Evolutionary conservation across 2,329 filamentous ascomycete species (phyloP).

Genomic region (Xylariaceae sp.): DNA sequence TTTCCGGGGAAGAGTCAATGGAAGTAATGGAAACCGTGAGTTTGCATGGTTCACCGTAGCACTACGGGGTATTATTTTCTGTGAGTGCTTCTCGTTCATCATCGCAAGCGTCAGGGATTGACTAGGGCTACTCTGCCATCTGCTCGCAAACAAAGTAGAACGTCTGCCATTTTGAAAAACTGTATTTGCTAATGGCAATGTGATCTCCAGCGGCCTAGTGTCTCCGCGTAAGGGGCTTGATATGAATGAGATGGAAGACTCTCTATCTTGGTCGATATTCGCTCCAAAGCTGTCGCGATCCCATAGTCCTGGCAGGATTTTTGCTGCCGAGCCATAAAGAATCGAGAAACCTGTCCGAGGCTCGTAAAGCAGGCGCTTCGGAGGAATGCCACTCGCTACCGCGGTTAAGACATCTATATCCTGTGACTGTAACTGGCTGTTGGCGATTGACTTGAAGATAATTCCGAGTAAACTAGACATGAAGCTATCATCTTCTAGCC

Average conservation of each 20-base stretch:
- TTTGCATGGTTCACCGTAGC: constrained; percentile 22
- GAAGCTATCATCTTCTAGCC: constrained; percentile 49
- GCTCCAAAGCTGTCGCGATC: constrained; percentile 30
- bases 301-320: constrained; percentile 53
- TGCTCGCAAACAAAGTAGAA: constrained; percentile 58
- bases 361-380: constrained; percentile 35
- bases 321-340: constrained; percentile 45
- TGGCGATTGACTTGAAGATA: constrained; percentile 20
- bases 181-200: constrained; percentile 74
- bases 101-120: constrained; percentile 32
- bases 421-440: neutral
- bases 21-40: constrained; percentile 53
- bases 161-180: constrained; percentile 70
- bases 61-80: constrained; percentile 33
- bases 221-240: constrained; percentile 35
- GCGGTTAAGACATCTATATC: constrained; percentile 55
- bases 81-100: constrained; percentile 43
- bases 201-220: constrained; percentile 41
- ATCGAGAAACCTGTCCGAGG: constrained; percentile 53
- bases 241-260: constrained; percentile 47
- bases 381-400: constrained; percentile 58
- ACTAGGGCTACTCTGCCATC: constrained; percentile 37
- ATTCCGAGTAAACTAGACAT: constrained; percentile 39
- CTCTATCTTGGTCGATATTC: constrained; percentile 37
- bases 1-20: constrained; percentile 63